Conservation (phyloP, 2,329 filamentous ascomycete genomes). For the Colletotrichum musae region DNA sequence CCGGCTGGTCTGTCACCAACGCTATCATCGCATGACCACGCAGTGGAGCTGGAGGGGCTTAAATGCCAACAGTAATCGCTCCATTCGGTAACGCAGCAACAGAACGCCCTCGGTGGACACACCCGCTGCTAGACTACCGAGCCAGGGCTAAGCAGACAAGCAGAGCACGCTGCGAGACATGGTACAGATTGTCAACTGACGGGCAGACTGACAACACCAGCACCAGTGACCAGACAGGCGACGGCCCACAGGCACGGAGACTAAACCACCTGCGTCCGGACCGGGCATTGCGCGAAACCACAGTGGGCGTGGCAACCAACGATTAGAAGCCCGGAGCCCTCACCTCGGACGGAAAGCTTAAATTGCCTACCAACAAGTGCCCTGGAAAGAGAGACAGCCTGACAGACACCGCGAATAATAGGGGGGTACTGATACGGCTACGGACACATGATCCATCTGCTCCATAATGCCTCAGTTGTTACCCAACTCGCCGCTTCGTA, state of each 20-base stretch:
- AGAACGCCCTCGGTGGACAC: constrained; percentile 3
- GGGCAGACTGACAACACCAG: neutral
- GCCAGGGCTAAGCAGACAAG: neutral
- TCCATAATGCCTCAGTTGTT: too few relatives aligned
- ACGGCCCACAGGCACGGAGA: constrained; percentile 28
- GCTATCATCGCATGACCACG: constrained; percentile 18
- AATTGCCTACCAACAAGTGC: constrained; percentile 7
- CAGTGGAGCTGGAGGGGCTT: constrained; percentile 15
- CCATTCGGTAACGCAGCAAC: constrained; percentile 28
- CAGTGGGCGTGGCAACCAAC: constrained; percentile 30
- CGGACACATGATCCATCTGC: too few relatives aligned
- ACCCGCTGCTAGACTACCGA: constrained; percentile 20
- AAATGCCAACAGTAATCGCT: constrained; percentile 7
- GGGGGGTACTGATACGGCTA: neutral
- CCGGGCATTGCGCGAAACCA: constrained; percentile 37
- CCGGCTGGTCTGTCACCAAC: constrained; percentile 2
- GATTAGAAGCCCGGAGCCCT: constrained; percentile 8
- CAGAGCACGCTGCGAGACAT: neutral
- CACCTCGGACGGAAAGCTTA: constrained; percentile 36
- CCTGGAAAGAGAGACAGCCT: neutral
- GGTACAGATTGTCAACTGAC: neutral
- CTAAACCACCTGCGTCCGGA: constrained; percentile 26
- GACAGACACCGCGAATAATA: constrained; percentile 5
- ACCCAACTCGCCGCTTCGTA: too few relatives aligned
- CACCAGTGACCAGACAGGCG: neutral